Evolutionary conservation across 768 basidiomycete species (phyloP), one percentile per base, ranked within the genome.

Genomic region (Fibroporia radiculosa): DNA sequence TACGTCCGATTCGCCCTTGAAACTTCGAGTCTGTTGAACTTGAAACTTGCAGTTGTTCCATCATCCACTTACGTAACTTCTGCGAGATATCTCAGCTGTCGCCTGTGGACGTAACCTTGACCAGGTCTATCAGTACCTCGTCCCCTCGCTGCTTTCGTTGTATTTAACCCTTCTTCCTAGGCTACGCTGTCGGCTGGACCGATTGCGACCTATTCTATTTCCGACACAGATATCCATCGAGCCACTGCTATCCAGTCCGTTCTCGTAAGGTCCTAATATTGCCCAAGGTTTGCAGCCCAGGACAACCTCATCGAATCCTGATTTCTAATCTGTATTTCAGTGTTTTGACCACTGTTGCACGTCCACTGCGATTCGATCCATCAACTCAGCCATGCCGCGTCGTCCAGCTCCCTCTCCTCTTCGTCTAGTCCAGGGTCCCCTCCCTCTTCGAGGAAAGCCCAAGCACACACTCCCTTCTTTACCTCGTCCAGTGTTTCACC

Each of bases 391-490:
- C 32, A 86, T 86, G 82, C 72, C 75, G 42, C 80, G 84, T 55
- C 80, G 85, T 24, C 66, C 74, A 24, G 79, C 85, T 1, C 85
- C 85, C 4, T 71, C 77, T 34, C 70, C 82, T 23, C 76, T 88
- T 48, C 75, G 69, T 38, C 74, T 87, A 45, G 62, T 72, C 45
- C 61, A 66, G 28, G 84, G 82, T 12, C 82, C 82, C 4, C 69
- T 75, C 22, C 82, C 83, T 2, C 59, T 74, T n/a, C 72, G 81
- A 50, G 74, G 74, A 40, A 51, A 66, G 35, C 74, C 82, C 18
- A 83, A 74, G 56, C 81, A 86, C 62, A 72, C 66, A 12, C 67
- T 87, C 51, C 86, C 86, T 11, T 73, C 77, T n/a, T 19, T 80
- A 22, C 85, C 85, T 10, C 66, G 67, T 29, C 82, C 82, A 0